Base-by-base conservation (phyloP, 768 basidiomycete species). In the Leccinum boreale region DNA sequence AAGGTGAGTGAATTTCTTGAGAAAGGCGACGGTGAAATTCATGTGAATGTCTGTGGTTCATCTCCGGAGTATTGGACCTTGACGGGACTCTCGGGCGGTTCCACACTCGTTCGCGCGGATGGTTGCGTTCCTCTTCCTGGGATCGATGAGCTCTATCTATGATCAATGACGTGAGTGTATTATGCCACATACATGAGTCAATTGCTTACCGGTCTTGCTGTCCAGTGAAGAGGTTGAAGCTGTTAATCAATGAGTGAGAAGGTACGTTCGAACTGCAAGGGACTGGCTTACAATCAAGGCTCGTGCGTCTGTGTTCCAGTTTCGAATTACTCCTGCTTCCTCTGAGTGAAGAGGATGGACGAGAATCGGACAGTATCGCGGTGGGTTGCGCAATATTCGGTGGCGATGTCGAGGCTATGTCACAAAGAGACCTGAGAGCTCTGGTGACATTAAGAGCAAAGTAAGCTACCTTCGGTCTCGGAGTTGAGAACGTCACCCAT, bases 401-500 rank as follows among this genome's bases (percentile, higher is more conserved):
- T 6, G 47, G 47, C 5, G 62, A 46, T 36, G 58, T 60, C 10
- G 72, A 58, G 17, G 42, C 70, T 63, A 39, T 7, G 2, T 56
- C 11, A 49, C 49, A 19, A n/a, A 29, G 46, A 53, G 19, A 47
- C 29, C 11, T 55, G 51, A 56, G 49, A 39, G 24, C 3, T 42
- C 29, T 15, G 35, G 17, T 35, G 17, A 15, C n/a, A 14, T 44
- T 21, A n/a, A 45, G 28, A n/a, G 17, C 5, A 53, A 33, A 51
- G 33, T 0, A 47, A 53, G 17, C 57, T 60, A 68, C 67, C 67
- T 66, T 77, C 77, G 36, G 69, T 77, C 36, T 82, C 84, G 60
- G 75, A 83, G 63, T 78, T 83, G 53, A 83, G 80, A 57, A 84
- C 65, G 21, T 76, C 81, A 28, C 80, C 77, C 65, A 90, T 81